These are phyloP conservation scores for Neurospora cerealis DNA, from an alignment of 495 filamentous ascomycete species.

Conservation along the genomic window DNA sequence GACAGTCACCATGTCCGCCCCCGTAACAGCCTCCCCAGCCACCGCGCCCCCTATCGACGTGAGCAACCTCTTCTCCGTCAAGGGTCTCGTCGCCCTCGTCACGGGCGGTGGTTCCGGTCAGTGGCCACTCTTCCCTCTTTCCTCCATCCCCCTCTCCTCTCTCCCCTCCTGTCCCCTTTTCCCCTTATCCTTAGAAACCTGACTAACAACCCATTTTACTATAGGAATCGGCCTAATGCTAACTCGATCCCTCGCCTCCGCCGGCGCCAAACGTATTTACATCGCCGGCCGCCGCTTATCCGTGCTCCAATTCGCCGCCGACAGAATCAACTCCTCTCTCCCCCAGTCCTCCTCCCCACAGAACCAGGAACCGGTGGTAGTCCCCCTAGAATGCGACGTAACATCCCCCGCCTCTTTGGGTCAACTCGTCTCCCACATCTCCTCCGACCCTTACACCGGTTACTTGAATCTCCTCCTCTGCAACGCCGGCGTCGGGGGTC, in stretches of 20 bases:
- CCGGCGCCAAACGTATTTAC: constrained; percentile 58
- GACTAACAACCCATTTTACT: no score
- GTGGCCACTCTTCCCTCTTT: neutral
- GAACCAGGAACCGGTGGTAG: no score
- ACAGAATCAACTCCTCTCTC: constrained; percentile 20
- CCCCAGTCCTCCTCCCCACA: no score
- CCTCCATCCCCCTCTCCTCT: neutral
- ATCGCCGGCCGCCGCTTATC: constrained; percentile 57
- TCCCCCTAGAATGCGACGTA: constrained; percentile 56
- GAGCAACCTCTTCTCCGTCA: constrained; percentile 45
- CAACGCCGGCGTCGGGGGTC: constrained; percentile 56
- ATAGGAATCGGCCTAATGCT: constrained; percentile 58
- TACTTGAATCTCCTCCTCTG: constrained; percentile 57
- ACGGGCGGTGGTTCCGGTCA: constrained; percentile 54
- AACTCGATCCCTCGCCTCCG: constrained; percentile 47
- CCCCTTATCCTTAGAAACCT: no score
- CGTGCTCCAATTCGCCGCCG: constrained; percentile 41
- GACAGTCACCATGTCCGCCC: neutral
- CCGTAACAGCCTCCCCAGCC: neutral
- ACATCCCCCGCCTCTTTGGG: constrained; percentile 49
- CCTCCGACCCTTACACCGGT: constrained; percentile 34
- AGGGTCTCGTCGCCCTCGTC: constrained; percentile 51
- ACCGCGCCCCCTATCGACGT: constrained; percentile 16
- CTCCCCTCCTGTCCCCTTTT: neutral
- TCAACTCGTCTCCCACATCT: constrained; percentile 35